phyloP scores from a whole-genome alignment of 169 alveolate genomes.

The Plasmodium malariae region DNA sequence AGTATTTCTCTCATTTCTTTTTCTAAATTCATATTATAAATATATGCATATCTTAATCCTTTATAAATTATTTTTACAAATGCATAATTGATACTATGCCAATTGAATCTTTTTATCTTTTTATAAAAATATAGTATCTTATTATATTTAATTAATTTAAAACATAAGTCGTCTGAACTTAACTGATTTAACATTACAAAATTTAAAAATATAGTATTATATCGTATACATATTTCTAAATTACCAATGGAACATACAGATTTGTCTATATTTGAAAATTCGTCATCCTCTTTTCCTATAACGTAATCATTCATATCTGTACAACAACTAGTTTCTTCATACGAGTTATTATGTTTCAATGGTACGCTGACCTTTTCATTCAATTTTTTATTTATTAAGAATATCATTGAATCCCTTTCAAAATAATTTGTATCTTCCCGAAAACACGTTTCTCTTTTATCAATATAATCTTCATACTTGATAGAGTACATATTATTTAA shows the following conservation, averaged over 20 bases:
- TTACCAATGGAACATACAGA: neutral
- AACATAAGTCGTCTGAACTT: conserved; percentile 66
- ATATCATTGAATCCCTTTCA: neutral
- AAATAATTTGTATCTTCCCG: neutral
- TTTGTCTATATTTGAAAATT: conserved; percentile 11
- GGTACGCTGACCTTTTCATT: neutral
- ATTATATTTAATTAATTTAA: conserved; percentile 49
- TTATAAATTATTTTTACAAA: conserved; percentile 62
- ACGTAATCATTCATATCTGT: neutral
- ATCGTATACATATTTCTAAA: conserved; percentile 63
- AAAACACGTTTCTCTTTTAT: conserved; percentile 5
- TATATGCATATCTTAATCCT: conserved; percentile 72
- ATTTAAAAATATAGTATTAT: conserved; percentile 68
- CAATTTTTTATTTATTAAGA: neutral
- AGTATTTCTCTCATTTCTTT: conserved; percentile 48
- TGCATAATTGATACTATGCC: conserved; percentile 69
- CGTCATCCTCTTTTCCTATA: neutral
- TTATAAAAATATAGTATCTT: conserved; percentile 33
- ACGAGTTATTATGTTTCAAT: neutral
- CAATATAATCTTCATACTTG: conserved; percentile 61
- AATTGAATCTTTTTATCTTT: conserved; percentile 40
- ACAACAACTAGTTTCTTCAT: neutral
- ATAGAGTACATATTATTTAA: conserved; percentile 34
- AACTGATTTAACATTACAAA: conserved; percentile 32
- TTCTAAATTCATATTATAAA: conserved; percentile 35